Conservation (phyloP, 257 asterid species). For the Marsdenia floribunda region DNA sequence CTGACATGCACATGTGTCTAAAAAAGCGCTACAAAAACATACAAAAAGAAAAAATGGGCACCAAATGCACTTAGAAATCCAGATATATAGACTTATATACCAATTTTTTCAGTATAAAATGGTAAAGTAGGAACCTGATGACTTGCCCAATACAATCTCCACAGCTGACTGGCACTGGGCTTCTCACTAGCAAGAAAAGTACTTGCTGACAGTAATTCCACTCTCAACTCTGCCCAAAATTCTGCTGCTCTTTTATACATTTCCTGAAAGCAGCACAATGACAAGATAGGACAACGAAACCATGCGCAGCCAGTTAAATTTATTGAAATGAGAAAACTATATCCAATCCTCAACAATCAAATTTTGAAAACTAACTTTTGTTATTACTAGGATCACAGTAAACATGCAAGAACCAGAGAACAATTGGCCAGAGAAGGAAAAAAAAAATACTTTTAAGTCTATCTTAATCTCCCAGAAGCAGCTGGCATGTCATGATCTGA, state of each 20-base stretch:
- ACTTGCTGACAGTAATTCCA: slow-evolving; percentile 75
- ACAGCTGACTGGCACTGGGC: slow-evolving; percentile 68
- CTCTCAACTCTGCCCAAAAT: slow-evolving; percentile 90
- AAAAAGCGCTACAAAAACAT: slow-evolving; percentile 78
- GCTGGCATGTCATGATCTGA: background rate
- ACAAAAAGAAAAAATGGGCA: slow-evolving; percentile 20
- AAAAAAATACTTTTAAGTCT: background rate
- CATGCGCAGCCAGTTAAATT: background rate
- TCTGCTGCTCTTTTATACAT: slow-evolving; percentile 82
- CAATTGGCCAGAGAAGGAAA: background rate
- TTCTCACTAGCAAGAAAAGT: slow-evolving; percentile 44
- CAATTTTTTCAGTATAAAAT: background rate
- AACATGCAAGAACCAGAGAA: background rate
- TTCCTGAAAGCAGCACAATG: slow-evolving; percentile 48
- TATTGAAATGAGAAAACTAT: background rate
- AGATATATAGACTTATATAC: background rate
- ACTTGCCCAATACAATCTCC: slow-evolving; percentile 98
- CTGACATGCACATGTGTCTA: slow-evolving; percentile 94
- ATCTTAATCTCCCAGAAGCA: background rate
- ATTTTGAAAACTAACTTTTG: background rate
- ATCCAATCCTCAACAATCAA: background rate
- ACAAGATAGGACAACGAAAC: slow-evolving; percentile 13
- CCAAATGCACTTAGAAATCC: slow-evolving; percentile 6
- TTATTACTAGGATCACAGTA: background rate
- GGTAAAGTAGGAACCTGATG: slow-evolving; percentile 66